Evolutionary conservation across 495 filamentous ascomycete genomes (phyloP).

Genomic region (Lasiosphaeria ovina): DNA sequence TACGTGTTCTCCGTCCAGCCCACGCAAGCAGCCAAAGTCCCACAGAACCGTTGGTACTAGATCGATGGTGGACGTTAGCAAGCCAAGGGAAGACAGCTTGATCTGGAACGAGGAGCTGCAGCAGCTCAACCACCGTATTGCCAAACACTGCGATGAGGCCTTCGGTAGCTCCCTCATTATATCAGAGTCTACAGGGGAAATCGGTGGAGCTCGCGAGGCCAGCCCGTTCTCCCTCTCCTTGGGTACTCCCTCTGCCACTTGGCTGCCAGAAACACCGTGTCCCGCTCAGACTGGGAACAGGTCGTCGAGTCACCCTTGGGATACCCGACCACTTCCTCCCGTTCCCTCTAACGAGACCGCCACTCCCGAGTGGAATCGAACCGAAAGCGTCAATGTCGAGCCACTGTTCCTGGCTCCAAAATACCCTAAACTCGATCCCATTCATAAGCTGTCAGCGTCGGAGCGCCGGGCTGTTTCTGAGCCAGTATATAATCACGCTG

Average conservation of each 20-base stretch:
- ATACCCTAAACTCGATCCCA: conserved; percentile 2
- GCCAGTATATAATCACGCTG: conserved; percentile 44
- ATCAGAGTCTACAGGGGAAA: conserved; percentile 29
- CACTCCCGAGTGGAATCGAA: conserved; percentile 19
- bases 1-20: conserved; percentile 15
- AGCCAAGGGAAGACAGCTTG: conserved; percentile 21
- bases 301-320: conserved; percentile 24
- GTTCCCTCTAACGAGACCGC: conserved; percentile 50
- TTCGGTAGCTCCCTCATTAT: conserved; percentile 71
- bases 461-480: conserved; percentile 50
- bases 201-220: conserved; percentile 19
- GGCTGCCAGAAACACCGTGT: conserved; percentile 7
- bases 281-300: not conserved
- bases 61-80: conserved; percentile 21
- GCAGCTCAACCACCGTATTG: conserved; percentile 47
- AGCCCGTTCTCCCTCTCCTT: conserved; percentile 31
- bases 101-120: conserved; percentile 51
- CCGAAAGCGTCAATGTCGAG: conserved; percentile 21
- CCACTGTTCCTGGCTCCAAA: conserved; percentile 9
- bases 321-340: conserved; percentile 48
- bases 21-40: conserved; percentile 5
- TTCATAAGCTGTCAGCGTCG: conserved; percentile 4
- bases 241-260: conserved; percentile 10
- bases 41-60: not conserved
- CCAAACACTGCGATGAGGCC: conserved; percentile 62